A percentile compares a stretch with the other conserved stretches of the same genome.
Conservation (phyloP, 1,139 yeast genomes). For the Debaryomyces sp. region DNA sequence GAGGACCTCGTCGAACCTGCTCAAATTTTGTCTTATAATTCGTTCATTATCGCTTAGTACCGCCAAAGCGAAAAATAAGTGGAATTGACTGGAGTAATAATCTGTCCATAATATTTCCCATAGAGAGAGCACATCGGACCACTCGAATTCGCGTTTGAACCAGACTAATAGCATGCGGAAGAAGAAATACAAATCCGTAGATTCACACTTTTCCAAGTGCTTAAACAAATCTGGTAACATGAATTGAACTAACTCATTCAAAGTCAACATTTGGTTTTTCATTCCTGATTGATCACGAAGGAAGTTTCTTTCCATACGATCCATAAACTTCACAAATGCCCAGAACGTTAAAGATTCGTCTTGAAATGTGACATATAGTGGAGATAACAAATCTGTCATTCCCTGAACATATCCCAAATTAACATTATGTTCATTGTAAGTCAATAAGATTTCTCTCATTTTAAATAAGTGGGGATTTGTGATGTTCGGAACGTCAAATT, state of each 20-base stretch:
- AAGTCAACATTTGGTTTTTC: slow-evolving; percentile 80
- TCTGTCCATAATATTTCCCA: slow-evolving; percentile 97
- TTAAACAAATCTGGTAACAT: slow-evolving; percentile 84
- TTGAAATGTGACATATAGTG: slow-evolving; percentile 73
- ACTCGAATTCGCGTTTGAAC: slow-evolving; percentile 90
- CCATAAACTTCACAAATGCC: slow-evolving; percentile 90
- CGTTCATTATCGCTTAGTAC: slow-evolving; percentile 85
- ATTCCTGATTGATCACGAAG: slow-evolving; percentile 91
- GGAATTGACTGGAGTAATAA: slow-evolving; percentile 81
- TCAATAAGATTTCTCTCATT: slow-evolving; percentile 77
- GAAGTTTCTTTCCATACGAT: slow-evolving; percentile 92
- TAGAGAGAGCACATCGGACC: slow-evolving; percentile 73
- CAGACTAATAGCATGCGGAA: slow-evolving; percentile 94
- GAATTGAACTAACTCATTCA: slow-evolving; percentile 82
- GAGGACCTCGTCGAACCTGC: slow-evolving; percentile 85
- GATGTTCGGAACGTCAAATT: slow-evolving; percentile 52
- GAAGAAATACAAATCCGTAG: slow-evolving; percentile 87
- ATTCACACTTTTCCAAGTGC: slow-evolving; percentile 85
- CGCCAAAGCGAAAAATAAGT: slow-evolving; percentile 82
- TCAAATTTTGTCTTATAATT: slow-evolving; percentile 71
- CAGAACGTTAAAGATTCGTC: slow-evolving; percentile 86
- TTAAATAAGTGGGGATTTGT: slow-evolving; percentile 68
- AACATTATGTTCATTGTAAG: slow-evolving; percentile 81
- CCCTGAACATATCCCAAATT: slow-evolving; percentile 97
- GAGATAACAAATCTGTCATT: slow-evolving; percentile 91